Conservation (phyloP, 805 yeast genomes). For the Metschnikowia borealis region DNA sequence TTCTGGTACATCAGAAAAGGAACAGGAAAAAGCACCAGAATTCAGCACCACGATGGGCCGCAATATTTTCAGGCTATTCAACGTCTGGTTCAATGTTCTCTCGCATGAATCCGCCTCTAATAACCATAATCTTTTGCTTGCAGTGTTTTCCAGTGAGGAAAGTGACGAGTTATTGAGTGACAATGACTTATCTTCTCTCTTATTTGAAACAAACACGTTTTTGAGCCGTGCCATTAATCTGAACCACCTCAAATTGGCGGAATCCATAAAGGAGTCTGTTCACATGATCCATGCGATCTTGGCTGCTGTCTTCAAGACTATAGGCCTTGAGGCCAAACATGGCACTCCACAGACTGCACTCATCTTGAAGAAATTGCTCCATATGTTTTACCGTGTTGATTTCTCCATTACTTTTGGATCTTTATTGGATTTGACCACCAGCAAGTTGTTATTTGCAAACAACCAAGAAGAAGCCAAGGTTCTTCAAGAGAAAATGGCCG, state of each 20-base stretch:
- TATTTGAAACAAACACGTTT: slow-evolving; percentile 17
- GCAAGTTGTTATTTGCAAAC: slow-evolving; percentile 1
- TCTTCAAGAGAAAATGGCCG: neutral
- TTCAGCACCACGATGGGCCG: neutral
- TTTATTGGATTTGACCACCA: slow-evolving; percentile 15
- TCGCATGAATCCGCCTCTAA: slow-evolving; percentile 5
- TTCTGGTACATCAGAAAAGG: neutral
- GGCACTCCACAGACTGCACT: slow-evolving; percentile 15
- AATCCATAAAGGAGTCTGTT: slow-evolving; percentile 25
- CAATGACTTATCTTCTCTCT: slow-evolving; percentile 14
- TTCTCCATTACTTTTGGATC: slow-evolving; percentile 18
- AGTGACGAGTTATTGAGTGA: slow-evolving; percentile 14
- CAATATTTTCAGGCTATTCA: slow-evolving; percentile 21
- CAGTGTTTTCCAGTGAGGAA: slow-evolving; percentile 21
- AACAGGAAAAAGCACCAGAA: neutral
- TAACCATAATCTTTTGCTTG: slow-evolving; percentile 13
- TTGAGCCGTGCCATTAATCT: slow-evolving; percentile 13
- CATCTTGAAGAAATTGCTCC: slow-evolving; percentile 22
- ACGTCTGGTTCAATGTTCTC: slow-evolving; percentile 21
- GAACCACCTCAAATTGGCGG: slow-evolving; percentile 14
- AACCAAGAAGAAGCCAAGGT: slow-evolving; percentile 5
- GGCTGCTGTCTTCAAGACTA: slow-evolving; percentile 18
- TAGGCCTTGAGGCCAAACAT: slow-evolving; percentile 11
- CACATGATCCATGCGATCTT: slow-evolving; percentile 25
- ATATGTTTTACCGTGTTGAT: slow-evolving; percentile 22